Evolutionary conservation across 202 grass and related monocot species (phyloP).

Genomic region (Saccharum hybrid): DNA sequence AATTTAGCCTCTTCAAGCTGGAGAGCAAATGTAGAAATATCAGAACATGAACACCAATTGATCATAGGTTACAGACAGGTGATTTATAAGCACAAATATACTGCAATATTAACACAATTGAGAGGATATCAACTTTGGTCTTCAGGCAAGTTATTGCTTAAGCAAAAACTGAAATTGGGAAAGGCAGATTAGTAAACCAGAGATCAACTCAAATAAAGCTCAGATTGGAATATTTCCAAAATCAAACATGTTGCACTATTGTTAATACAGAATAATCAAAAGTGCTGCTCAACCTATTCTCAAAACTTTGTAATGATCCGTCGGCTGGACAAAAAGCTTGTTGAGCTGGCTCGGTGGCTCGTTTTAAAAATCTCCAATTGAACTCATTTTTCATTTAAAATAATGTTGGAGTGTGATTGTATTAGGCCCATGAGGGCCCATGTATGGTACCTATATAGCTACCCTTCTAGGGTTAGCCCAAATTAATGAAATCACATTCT

Average conservation of each 20-base stretch:
- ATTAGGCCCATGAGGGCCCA: too few relatives aligned
- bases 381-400: not conserved
- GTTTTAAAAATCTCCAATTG: too few relatives aligned
- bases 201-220: not conserved
- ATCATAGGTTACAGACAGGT: not conserved
- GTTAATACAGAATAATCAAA: not conserved
- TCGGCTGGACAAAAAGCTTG: too few relatives aligned
- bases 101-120: conserved; percentile 37
- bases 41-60: conserved; percentile 36
- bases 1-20: conserved; percentile 98
- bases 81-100: conserved; percentile 43
- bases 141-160: conserved; percentile 21
- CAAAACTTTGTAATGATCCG: not conserved
- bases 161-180: not conserved
- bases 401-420: too few relatives aligned
- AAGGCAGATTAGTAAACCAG: not conserved
- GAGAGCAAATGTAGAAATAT: conserved; percentile 31
- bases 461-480: too few relatives aligned
- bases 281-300: not conserved
- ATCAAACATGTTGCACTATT: not conserved
- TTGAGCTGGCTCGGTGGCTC: too few relatives aligned
- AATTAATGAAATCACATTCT: too few relatives aligned
- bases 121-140: conserved; percentile 6
- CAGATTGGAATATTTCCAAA: not conserved
- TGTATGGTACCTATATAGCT: too few relatives aligned